Conservation (phyloP, 2,329 filamentous ascomycete genomes). For the Exophiala phaeomuriformis region DNA sequence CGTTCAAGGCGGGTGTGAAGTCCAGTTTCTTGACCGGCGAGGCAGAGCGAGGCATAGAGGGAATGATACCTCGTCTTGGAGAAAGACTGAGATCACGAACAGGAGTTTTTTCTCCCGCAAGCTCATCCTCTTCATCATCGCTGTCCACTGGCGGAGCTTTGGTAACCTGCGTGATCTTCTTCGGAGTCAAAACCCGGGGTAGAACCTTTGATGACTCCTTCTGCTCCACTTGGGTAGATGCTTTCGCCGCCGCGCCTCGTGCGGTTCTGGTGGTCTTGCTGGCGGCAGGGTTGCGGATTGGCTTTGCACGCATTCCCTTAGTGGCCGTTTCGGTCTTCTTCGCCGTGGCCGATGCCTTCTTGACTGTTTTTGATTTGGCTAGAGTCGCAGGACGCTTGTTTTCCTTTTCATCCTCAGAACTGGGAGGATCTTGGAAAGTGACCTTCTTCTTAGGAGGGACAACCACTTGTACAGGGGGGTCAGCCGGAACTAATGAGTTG, state of each 20-base stretch:
- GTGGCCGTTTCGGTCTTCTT: conserved; percentile 28
- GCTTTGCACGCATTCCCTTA: conserved; percentile 39
- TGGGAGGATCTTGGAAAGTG: conserved; percentile 38
- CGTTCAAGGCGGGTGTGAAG: conserved; percentile 27
- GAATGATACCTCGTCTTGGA: conserved; percentile 32
- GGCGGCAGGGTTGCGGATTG: conserved; percentile 38
- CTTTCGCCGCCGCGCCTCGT: conserved; percentile 25
- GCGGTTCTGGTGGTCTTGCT: conserved; percentile 30
- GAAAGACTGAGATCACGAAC: conserved; percentile 30
- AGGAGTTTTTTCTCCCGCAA: conserved; percentile 34
- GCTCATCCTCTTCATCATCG: conserved; percentile 36
- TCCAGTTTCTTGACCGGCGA: conserved; percentile 38
- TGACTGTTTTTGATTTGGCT: conserved; percentile 19
- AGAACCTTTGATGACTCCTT: conserved; percentile 28
- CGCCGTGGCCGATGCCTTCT: conserved; percentile 26
- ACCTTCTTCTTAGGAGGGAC: conserved; percentile 39
- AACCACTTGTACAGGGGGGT: conserved; percentile 7
- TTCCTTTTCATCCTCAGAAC: conserved; percentile 35
- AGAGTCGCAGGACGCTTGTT: conserved; percentile 30
- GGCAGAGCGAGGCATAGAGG: conserved; percentile 23
- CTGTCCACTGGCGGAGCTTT: conserved; percentile 34
- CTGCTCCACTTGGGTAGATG: conserved; percentile 14
- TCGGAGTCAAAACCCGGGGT: conserved; percentile 38
- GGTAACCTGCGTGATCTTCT: conserved; percentile 43
- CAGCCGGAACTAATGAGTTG: conserved; percentile 6